A percentile compares a stretch with the other conserved stretches of the same genome.
Evolutionary conservation across 139 green algal species (phyloP).

Genomic region (Picochlorum sp.): DNA sequence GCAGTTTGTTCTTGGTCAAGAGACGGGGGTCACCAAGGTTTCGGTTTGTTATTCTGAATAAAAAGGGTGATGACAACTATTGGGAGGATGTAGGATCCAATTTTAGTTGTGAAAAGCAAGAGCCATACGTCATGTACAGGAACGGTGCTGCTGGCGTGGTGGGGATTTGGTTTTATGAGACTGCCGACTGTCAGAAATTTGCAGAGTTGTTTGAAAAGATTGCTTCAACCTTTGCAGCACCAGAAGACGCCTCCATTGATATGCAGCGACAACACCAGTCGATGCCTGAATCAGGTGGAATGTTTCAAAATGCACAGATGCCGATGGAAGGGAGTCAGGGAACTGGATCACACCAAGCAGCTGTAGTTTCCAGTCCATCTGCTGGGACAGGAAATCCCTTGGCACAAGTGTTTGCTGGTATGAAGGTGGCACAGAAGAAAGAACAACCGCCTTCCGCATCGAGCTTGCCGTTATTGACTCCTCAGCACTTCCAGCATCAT

Average conservation of each 20-base stretch:
- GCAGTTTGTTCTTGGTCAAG: constrained; percentile 81
- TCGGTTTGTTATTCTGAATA: constrained; percentile 85
- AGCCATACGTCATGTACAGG: constrained; percentile 80
- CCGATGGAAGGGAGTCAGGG: constrained; percentile 14
- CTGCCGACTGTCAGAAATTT: constrained; percentile 59
- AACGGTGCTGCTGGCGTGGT: constrained; percentile 62
- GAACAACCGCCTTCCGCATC: constrained; percentile 8
- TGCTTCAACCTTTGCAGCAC: constrained; percentile 18
- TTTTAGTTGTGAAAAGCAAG: constrained; percentile 66
- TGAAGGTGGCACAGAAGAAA: constrained; percentile 1
- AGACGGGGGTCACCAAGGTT: constrained; percentile 54
- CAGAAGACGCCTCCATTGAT: neutral
- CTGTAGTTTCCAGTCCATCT: neutral
- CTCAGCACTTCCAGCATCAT: constrained; percentile 26
- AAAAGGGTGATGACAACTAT: constrained; percentile 68
- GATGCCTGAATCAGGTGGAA: constrained; percentile 8
- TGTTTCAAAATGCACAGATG: constrained; percentile 44
- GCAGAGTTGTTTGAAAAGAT: constrained; percentile 51
- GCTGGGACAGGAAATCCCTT: constrained; percentile 6
- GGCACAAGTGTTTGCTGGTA: constrained; percentile 17
- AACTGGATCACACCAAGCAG: neutral
- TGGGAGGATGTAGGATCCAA: constrained; percentile 54
- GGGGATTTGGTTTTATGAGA: constrained; percentile 87
- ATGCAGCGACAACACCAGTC: constrained; percentile 6
- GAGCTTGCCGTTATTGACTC: constrained; percentile 30